A percentile compares a stretch with the other conserved stretches of the same genome.
Evolutionary conservation across 2,329 filamentous ascomycete genomes (phyloP).

Genomic region (Cladosporium cucumerinum): DNA sequence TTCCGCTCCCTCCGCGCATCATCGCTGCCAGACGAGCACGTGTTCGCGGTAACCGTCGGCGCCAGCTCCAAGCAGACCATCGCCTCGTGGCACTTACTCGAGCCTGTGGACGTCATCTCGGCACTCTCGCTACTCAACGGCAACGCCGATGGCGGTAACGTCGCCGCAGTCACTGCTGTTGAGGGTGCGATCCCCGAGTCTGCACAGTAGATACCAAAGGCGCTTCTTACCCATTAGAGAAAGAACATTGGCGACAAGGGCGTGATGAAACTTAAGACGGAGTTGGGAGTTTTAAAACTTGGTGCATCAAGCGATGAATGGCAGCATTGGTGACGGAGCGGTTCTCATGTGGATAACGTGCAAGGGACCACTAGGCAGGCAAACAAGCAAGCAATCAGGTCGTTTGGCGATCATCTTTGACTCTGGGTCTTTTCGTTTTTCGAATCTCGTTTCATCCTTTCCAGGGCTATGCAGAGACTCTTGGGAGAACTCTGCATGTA

Average conservation of each 20-base stretch:
- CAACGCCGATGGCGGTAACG: conserved; percentile 29
- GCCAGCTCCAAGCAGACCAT: conserved; percentile 88
- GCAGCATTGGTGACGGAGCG: not conserved
- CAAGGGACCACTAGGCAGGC: not conserved
- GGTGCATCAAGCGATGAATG: not conserved
- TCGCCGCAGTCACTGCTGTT: conserved; percentile 30
- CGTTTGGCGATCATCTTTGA: not conserved
- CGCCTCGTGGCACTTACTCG: conserved; percentile 83
- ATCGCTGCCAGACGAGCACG: conserved; percentile 58
- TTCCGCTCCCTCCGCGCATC: conserved; percentile 72
- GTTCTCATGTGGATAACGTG: not conserved
- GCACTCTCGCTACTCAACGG: conserved; percentile 35
- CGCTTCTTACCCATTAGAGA: not conserved
- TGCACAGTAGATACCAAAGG: not conserved
- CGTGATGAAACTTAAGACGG: not conserved
- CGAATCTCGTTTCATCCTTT: not conserved
- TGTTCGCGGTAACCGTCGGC: conserved; percentile 90
- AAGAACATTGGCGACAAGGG: not conserved
- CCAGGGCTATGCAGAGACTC: not conserved
- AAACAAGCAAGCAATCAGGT: not conserved
- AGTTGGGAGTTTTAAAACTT: not conserved
- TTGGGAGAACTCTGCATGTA: not conserved
- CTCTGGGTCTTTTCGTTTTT: not conserved
- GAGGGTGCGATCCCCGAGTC: conserved; percentile 29
- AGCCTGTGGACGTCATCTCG: conserved; percentile 78